These are phyloP conservation scores for Russula sp. DNA, from an alignment of 768 basidiomycete genomes.

Conservation along the genomic window DNA sequence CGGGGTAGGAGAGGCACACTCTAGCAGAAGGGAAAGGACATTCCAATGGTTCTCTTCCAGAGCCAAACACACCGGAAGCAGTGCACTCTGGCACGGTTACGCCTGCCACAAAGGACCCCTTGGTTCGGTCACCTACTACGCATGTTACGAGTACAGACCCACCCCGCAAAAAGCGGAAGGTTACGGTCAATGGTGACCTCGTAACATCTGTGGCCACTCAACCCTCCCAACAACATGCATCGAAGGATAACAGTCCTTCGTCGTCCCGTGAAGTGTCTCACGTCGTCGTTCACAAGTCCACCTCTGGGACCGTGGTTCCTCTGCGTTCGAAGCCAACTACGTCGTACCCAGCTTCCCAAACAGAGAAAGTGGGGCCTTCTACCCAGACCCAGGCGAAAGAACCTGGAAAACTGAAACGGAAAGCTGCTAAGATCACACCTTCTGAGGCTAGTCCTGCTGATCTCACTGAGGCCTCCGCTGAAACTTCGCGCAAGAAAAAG, in stretches of 20 bases:
- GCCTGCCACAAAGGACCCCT: not conserved
- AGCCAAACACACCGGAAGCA: not conserved
- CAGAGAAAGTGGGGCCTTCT: not conserved
- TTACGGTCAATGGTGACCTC: not conserved
- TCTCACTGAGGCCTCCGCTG: not conserved
- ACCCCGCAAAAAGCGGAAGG: conserved; percentile 13
- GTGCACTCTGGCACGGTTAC: not conserved
- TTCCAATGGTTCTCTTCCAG: not conserved
- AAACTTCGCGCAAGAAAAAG: not conserved
- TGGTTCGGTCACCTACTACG: not conserved
- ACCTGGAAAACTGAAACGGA: not conserved
- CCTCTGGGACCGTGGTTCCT: not conserved
- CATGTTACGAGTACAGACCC: not conserved
- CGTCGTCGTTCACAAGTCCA: not conserved
- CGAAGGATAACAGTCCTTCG: not conserved
- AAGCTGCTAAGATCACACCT: not conserved
- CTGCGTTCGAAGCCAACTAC: not conserved
- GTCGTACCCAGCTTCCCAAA: not conserved
- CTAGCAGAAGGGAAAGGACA: not conserved
- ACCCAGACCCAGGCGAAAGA: not conserved
- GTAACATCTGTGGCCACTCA: not conserved
- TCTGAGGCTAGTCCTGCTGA: not conserved
- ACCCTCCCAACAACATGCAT: not conserved
- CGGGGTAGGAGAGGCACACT: not conserved
- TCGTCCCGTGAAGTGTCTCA: not conserved